A percentile compares a stretch with the other conserved stretches of the same genome.
These are phyloP conservation scores for Nepenthes gracilis DNA, from an alignment of 148 eudicot genomes.

Conservation along the genomic window DNA sequence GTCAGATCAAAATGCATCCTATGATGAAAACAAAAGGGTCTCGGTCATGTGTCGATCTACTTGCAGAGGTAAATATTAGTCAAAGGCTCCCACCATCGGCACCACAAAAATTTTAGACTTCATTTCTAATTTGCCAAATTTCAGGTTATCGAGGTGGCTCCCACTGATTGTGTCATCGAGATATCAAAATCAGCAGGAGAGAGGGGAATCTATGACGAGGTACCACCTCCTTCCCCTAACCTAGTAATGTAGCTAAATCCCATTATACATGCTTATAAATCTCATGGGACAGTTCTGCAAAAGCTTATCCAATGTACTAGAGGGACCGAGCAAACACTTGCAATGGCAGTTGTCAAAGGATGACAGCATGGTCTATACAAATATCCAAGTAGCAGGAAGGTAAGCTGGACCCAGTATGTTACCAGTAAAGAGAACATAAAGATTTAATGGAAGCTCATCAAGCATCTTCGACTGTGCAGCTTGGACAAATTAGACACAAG, in stretches of 20 bases:
- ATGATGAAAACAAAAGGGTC: conserved; percentile 26
- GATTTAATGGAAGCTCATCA: not conserved
- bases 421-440: conserved; percentile 1
- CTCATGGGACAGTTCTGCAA: conserved; percentile 38
- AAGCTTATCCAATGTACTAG: conserved; percentile 36
- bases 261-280: not conserved
- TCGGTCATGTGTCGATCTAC: conserved; percentile 29
- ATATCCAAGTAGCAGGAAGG: conserved; percentile 1
- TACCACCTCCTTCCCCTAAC: not conserved
- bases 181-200: conserved; percentile 7
- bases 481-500: conserved; percentile 12
- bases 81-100: not conserved
- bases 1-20: conserved; percentile 33
- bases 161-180: conserved; percentile 7
- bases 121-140: not conserved
- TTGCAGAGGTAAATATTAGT: conserved; percentile 27
- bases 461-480: conserved; percentile 9
- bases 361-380: conserved; percentile 6
- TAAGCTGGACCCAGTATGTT: not conserved
- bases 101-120: not conserved
- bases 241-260: not conserved
- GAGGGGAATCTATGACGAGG: conserved; percentile 4
- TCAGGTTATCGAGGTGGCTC: conserved; percentile 2
- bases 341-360: conserved; percentile 10
- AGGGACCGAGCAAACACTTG: conserved; percentile 17